Base-by-base conservation (phyloP, 257 asterid genomes). In the Primulina huaijiensis region DNA sequence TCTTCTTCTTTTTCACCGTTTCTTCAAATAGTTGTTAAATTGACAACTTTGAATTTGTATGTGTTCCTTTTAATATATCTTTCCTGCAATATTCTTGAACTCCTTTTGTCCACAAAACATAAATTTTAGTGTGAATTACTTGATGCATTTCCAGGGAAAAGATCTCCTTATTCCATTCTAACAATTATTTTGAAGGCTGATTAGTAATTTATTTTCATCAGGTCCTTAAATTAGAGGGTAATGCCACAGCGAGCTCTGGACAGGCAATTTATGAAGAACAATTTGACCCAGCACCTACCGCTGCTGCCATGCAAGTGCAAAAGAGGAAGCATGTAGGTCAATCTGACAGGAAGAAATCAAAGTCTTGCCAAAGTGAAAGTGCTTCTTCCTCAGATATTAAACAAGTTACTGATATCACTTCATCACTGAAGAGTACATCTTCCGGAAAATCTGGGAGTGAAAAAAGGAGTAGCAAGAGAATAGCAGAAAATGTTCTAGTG, bases 381-480 rank as follows among this genome's bases (percentile, higher is more conserved):
- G 90, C 84, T 74, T 90, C 96, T 50, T 85, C 89, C 68, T 88
- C 92, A 1, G 98, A 92, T 66, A 75, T 79, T 65, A 79, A 76
- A 62, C 84, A 80, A 56, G 60, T 62, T 62, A 83, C 74, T 71
- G 94, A 85, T 76, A 80, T 69, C 74, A 72, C 89, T 56, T 65
- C 89, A 73, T 80, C 88, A 60, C 72, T 67, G 52, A 85, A 78
- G 68, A 77, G 79, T 74, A 68, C 84, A 64, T 65, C 81, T 70
- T 79, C 79, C 25, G 83, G 83, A 56, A 85, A 78, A 81, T 70
- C 81, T 69, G 78, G 84, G 55, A 69, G 53, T 33, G 88, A 82
- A 70, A 89, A 88, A 82, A 86, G 92, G 80, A 88, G 82, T 64
- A 85, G 96, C 89, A 94, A 94, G 92, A 81, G 99, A 76, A 79